Evolutionary conservation across 257 asterid species (phyloP).

Genomic region (Penstemon newberryi): DNA sequence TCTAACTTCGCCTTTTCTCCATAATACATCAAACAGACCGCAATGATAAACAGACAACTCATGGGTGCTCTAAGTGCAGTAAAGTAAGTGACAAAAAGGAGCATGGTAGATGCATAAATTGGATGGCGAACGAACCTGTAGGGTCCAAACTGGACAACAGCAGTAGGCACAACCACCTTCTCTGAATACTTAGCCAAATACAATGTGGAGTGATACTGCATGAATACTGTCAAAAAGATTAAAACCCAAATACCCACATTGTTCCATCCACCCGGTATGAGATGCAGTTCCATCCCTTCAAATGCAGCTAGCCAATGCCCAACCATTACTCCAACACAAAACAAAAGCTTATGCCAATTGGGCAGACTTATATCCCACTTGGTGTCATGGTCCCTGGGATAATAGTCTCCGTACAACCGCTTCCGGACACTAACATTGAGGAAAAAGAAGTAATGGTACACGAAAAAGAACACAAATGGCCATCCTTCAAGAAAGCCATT

Average conservation of each 20-base stretch:
- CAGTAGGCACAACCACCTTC: slow-evolving; percentile 91
- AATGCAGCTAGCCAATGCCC: slow-evolving; percentile 91
- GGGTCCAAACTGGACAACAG: slow-evolving; percentile 94
- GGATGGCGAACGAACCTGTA: slow-evolving; percentile 91
- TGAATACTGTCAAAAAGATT: slow-evolving; percentile 53
- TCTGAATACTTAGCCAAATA: slow-evolving; percentile 93
- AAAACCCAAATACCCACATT: slow-evolving; percentile 63
- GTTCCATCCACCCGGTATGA: slow-evolving; percentile 79
- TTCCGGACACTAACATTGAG: slow-evolving; percentile 63
- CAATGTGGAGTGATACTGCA: slow-evolving; percentile 79
- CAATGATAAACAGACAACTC: slow-evolving; percentile 51
- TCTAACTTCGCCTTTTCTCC: slow-evolving; percentile 75
- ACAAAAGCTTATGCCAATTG: slow-evolving; percentile 65
- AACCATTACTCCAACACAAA: slow-evolving; percentile 56
- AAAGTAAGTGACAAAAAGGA: slow-evolving; percentile 73
- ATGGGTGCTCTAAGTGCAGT: slow-evolving; percentile 76
- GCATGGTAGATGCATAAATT: slow-evolving; percentile 88
- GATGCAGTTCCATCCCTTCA: slow-evolving; percentile 86
- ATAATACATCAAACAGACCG: slow-evolving; percentile 64
- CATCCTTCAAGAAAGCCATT: slow-evolving; percentile 98
- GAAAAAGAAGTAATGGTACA: slow-evolving; percentile 90
- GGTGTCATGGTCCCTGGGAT: slow-evolving; percentile 64
- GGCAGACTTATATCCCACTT: slow-evolving; percentile 81
- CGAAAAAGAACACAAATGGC: slow-evolving; percentile 88
- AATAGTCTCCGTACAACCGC: slow-evolving; percentile 75